Evolutionary conservation across 306 rosid species (phyloP), one percentile per base, ranked within the genome.

Genomic region (Urtica urens): DNA sequence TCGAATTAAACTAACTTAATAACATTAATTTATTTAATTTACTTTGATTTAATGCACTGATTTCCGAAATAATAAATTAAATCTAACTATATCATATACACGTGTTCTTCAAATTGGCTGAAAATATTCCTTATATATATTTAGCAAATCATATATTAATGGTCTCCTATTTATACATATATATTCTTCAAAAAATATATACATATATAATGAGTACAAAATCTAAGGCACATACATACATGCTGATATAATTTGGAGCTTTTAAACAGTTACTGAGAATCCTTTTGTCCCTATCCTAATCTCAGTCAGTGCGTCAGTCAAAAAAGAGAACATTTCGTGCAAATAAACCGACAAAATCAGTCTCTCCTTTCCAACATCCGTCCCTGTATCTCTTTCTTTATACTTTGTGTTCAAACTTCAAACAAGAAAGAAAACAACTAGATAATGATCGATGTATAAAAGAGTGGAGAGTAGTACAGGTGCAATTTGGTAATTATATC

Each of bases 271-370:
- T 57, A 68, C 62, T 69, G 71, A 57, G 62, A 49, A 58, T 46
- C 46, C 44, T 66, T 35, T 35, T 59, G 73, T 64, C 63, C 52
- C 73, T 62, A 53, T 75, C 15, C 30, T 10, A 43, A 54, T 7
- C 9, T 24, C 16, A 69, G 58, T 48, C 5, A 44, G 64, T 51
- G 43, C 64, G 69, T 58, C 72, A 63, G 79, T 70, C 80, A 74
- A 77, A 76, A 76, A 78, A 72, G 78, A 72, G 78, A 80, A 67
- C 67, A 73, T 80, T 17, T 64, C 40, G 59, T 17, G 56, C 38
- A 68, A 67, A 60, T 51, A 75, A 79, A 44, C 94, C 87, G 93
- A 86, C 96, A 85, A 85, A 79, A 77, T 76, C 87, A 69, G 69
- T 64, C 68, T 57, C 80, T 49, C 75, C 44, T 76, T 67, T 56